These are phyloP conservation scores for Aspergillus taichungensis DNA, from an alignment of 495 filamentous ascomycete genomes.

Conservation along the genomic window DNA sequence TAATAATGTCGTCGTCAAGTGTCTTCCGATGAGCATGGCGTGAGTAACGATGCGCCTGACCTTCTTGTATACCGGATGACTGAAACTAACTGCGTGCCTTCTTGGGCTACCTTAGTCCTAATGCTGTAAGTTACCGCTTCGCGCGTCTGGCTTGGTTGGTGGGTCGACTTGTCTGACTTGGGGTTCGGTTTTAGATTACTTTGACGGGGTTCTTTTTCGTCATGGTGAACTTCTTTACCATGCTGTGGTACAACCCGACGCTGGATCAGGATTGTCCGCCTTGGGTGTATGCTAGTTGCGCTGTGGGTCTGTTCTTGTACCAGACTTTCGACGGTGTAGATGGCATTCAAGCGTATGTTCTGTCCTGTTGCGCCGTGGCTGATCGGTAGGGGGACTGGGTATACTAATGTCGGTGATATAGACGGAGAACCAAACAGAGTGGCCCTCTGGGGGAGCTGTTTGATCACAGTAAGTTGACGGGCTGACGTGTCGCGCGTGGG, in stretches of 20 bases:
- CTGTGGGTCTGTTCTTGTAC: constrained; percentile 84
- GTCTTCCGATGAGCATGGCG: constrained; percentile 95
- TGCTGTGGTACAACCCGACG: constrained; percentile 94
- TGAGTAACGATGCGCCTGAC: constrained; percentile 35
- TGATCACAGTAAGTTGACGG: constrained; percentile 64
- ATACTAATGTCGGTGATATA: constrained; percentile 24
- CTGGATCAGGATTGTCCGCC: constrained; percentile 85
- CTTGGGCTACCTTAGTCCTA: constrained; percentile 38
- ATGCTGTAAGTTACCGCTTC: constrained; percentile 43
- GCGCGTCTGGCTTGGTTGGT: not conserved
- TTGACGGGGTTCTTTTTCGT: constrained; percentile 87
- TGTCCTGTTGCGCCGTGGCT: not conserved
- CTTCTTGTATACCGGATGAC: constrained; percentile 4
- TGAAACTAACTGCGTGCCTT: constrained; percentile 17
- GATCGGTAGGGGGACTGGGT: constrained; percentile 1
- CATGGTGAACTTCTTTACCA: constrained; percentile 79
- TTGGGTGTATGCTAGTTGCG: constrained; percentile 93
- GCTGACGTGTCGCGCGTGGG: not conserved
- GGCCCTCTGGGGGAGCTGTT: constrained; percentile 94
- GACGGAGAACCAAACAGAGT: constrained; percentile 81
- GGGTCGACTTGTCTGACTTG: constrained; percentile 4
- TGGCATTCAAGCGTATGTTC: constrained; percentile 77
- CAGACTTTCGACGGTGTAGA: constrained; percentile 98
- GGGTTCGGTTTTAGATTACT: constrained; percentile 54
- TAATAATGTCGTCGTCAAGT: constrained; percentile 84